Base-by-base conservation (phyloP, 495 filamentous ascomycete genomes). In the Xanthoparmelia taractica region DNA sequence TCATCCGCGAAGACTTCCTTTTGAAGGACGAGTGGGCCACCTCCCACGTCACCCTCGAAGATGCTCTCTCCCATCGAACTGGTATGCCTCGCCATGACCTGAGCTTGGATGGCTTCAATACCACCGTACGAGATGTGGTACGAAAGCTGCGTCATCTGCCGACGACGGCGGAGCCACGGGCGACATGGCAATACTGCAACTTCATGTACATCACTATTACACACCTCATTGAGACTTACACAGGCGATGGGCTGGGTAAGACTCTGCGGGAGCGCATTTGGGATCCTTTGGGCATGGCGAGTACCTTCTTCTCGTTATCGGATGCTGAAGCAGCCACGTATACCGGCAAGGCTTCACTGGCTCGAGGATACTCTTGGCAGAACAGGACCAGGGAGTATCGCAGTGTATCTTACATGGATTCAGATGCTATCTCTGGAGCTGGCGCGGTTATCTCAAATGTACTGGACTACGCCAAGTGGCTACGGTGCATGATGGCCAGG, bases 1-100 rank as follows among this genome's bases (percentile, higher is more conserved):
- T 85, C 8, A 77, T 87, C 43, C 75, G 71, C 4, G 78, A 77
- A 2, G 81, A 84, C 65, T 86, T 87, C 59, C 75, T 79, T 45
- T 71, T 86, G 18, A 66, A 72, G 0, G 73, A 78, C 31, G 72
- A 71, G 5, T 79, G 75, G 64, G 68, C 72, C 0, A 82, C 80
- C 13, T 60, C 60, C 1, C 76, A 81, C 66, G 69, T 78, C 8
- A 84, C 78, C 8, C 69, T 83, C 61, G 78, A 84, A 61, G 81
- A 83, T 68, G 73, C 75, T 17, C 71, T 80, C 18, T 78, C 77
- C 34, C 80, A 83, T 69, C 77, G 78, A 57, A 74, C 77, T 36
- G 82, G 78, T 5, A 71, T 82, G 59, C 72, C 80, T 25, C 69
- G 75, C 13, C 77, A 81, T 69, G 73, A 79, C 65, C 67, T 60